phyloP scores from a whole-genome alignment of 176 grass and related monocot genomes.

The Oryza coarctata region DNA sequence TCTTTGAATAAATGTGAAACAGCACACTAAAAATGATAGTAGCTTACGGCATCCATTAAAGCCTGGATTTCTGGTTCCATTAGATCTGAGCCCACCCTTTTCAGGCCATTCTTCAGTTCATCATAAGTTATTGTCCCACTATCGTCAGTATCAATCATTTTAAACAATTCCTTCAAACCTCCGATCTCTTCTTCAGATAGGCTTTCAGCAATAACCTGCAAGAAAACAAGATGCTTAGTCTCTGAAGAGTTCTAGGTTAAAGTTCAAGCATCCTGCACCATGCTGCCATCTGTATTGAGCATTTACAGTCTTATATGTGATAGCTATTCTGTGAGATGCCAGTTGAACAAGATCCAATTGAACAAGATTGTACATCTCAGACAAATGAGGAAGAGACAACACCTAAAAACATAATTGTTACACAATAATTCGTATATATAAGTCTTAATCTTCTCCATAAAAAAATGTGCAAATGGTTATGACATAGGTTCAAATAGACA shows the following conservation, averaged over 20 bases:
- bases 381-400: not conserved
- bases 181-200: conserved; percentile 97
- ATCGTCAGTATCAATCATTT: conserved; percentile 97
- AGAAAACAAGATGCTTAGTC: conserved; percentile 10
- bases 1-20: not conserved
- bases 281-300: not conserved
- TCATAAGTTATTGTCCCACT: conserved; percentile 96
- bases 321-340: not conserved
- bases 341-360: conserved; percentile 13
- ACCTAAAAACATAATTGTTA: not conserved
- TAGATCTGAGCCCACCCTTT: conserved; percentile 87
- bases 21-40: not conserved
- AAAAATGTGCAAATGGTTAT: conserved; percentile 6
- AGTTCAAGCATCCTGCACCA: conserved; percentile 8
- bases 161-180: conserved; percentile 92
- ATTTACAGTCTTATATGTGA: conserved; percentile 20
- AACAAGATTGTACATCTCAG: conserved; percentile 1
- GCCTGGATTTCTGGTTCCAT: conserved; percentile 94
- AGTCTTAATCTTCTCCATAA: not conserved
- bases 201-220: conserved; percentile 94
- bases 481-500: not conserved
- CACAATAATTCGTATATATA: not conserved
- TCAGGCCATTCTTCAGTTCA: conserved; percentile 82
- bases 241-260: conserved; percentile 12
- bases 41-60: conserved; percentile 87